Evolutionary conservation across 2,329 filamentous ascomycete species (phyloP), one percentile per base, ranked within the genome.

Genomic region (Penicillium sp.): DNA sequence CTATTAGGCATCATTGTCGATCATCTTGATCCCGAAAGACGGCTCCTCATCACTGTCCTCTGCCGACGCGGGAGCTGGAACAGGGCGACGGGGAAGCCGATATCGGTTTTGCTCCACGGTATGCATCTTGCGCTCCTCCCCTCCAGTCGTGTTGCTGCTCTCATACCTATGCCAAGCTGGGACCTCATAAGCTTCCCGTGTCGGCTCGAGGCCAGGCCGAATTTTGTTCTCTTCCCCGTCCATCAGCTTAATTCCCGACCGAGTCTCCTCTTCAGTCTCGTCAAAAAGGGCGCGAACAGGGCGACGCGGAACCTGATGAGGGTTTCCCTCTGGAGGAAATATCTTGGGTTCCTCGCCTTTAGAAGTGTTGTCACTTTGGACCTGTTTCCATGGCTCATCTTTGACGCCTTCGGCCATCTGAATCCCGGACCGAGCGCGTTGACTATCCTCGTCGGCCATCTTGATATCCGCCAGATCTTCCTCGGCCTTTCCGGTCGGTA

Each of bases 61-160:
- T 2, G 35, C 35, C 35, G 35, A 41, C 15, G 35, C 47, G 47
- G 19, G 19, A 7, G 51, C 19, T 7, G 58, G 58, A 45, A 62
- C 55, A 6, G 60, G 60, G 9, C 60, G 60, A 41, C 56, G 56
- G 31, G 60, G 60, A 17, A 62, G 30, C 35, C 50, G 38, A 45
- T 21, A 67, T 49, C 73, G 62, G 29, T 71, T 68, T 35, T 78
- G 71, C 73, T 76, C 52, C 69, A 69, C n/a, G 65, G 58, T 38
- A 73, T 35, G 38, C 66, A 7, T 74, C 66, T 55, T 78, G 68
- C 68, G 31, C 35, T 73, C 72, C 15, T 66, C 65, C 5, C 57
- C 55, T 21, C 53, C 35, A 41, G 35, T 15, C 1, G 11, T 41
- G 35, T 41, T 15, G 35, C 35, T 41, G 15, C 11, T 41, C 9